Conservation (phyloP, 2,329 filamentous ascomycete species). For the Colletotrichum abscissum region DNA sequence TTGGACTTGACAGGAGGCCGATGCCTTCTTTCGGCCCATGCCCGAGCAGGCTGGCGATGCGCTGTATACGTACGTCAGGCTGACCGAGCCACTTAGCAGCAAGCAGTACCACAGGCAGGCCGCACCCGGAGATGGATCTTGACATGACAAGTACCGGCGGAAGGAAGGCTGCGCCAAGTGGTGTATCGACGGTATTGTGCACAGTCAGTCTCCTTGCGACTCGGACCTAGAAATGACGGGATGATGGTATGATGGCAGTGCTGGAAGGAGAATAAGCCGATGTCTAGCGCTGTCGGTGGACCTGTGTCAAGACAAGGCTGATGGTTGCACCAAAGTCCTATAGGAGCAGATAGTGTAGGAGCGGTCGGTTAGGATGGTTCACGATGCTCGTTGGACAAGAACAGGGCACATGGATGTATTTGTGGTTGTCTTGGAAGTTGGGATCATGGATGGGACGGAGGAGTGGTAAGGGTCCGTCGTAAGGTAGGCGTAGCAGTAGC, state of each 20-base stretch:
- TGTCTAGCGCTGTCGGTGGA: conserved; percentile 6
- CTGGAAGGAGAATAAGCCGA: conserved; percentile 31
- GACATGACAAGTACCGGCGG: neutral
- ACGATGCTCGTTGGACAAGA: neutral
- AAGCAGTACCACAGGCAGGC: no score
- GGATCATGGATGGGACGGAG: conserved; percentile 9
- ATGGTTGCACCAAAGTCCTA: neutral
- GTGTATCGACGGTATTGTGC: neutral
- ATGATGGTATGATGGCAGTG: conserved; percentile 24
- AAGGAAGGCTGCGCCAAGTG: neutral
- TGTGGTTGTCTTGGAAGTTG: neutral
- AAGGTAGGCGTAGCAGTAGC: neutral
- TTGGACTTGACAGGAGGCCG: conserved; percentile 9
- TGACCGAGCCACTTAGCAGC: conserved; percentile 1
- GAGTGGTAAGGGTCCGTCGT: neutral
- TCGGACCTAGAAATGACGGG: neutral
- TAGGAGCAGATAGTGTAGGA: neutral
- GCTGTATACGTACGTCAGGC: conserved; percentile 9
- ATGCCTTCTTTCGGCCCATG: conserved; percentile 3
- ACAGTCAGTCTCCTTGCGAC: neutral
- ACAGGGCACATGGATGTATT: conserved; percentile 16
- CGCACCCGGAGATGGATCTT: neutral
- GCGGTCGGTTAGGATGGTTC: neutral
- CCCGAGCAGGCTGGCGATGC: conserved; percentile 11
- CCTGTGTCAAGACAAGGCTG: conserved; percentile 14